These are phyloP conservation scores for Trametes meyenii DNA, from an alignment of 768 basidiomycete genomes.

Conservation along the genomic window DNA sequence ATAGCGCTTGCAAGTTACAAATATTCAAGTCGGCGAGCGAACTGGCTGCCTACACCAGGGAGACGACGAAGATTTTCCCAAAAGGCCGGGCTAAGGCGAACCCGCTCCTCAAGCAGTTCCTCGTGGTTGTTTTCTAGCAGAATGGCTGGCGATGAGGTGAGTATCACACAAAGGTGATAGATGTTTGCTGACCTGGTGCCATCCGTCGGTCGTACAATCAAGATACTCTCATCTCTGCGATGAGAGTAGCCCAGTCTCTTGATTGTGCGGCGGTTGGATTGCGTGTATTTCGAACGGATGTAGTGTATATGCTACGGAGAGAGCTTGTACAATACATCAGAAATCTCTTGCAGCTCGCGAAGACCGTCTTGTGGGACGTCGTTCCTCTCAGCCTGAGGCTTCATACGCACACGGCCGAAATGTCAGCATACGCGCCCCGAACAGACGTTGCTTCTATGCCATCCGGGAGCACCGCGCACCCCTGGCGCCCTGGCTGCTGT, in stretches of 20 bases:
- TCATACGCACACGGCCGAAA: no score
- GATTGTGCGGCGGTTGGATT: constrained; percentile 1
- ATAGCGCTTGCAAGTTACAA: background rate
- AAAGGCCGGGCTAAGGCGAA: constrained; percentile 7
- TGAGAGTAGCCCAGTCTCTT: background rate
- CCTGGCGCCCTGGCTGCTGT: background rate
- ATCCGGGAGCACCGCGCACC: background rate
- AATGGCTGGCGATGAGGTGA: background rate
- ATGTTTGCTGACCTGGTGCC: background rate
- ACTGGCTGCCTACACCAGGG: background rate
- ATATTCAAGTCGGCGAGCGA: background rate
- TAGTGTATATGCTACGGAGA: background rate
- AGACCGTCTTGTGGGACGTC: no score
- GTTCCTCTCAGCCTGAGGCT: no score
- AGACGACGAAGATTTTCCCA: background rate
- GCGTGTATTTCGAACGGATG: background rate
- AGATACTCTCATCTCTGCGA: background rate
- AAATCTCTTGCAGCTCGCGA: background rate
- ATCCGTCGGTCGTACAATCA: background rate
- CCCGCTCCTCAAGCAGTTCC: constrained; percentile 9
- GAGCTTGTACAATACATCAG: background rate
- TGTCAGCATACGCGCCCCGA: no score
- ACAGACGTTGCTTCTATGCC: background rate
- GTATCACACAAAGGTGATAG: background rate
- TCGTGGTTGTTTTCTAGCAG: background rate